A percentile compares a stretch with the other conserved stretches of the same genome.
Conservation (phyloP, 768 basidiomycete genomes). For the Hericium rajendrae region DNA sequence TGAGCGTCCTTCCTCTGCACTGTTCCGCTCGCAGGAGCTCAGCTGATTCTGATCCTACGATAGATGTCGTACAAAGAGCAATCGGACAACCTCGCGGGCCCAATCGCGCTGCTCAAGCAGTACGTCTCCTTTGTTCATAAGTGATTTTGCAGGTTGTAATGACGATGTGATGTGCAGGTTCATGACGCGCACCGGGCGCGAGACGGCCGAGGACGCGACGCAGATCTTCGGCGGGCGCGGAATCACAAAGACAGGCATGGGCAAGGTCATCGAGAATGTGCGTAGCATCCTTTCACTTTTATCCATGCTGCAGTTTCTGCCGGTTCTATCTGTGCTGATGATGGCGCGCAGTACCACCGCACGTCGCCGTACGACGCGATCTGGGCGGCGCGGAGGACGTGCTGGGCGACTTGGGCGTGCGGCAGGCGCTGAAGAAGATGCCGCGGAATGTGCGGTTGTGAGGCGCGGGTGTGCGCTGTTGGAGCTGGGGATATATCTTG, state of each 20-base stretch:
- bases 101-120: slow-evolving; percentile 86
- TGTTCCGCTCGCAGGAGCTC: slow-evolving; percentile 5
- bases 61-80: slow-evolving; percentile 85
- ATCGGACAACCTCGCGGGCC: slow-evolving; percentile 78
- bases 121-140: slow-evolving; percentile 24
- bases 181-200: slow-evolving; percentile 55
- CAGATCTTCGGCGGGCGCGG: slow-evolving; percentile 88
- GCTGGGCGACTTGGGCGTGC: slow-evolving; percentile 61
- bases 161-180: slow-evolving; percentile 32
- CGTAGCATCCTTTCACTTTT: not conserved
- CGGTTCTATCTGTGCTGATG: not conserved
- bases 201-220: slow-evolving; percentile 66
- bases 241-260: slow-evolving; percentile 82
- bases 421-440: slow-evolving; percentile 66
- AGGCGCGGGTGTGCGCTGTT: not conserved
- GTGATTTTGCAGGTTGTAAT: not conserved
- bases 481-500: too few relatives aligned
- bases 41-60: not conserved
- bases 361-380: slow-evolving; percentile 81
- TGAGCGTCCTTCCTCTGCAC: slow-evolving; percentile 28
- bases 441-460: slow-evolving; percentile 39
- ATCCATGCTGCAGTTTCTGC: too few relatives aligned
- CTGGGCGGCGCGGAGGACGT: slow-evolving; percentile 76
- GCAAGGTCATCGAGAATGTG: slow-evolving; percentile 73
- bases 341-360: slow-evolving; percentile 54